Evolutionary conservation across 495 filamentous ascomycete species (phyloP), one percentile per base, ranked within the genome.

Genomic region (Podospora appendiculata): DNA sequence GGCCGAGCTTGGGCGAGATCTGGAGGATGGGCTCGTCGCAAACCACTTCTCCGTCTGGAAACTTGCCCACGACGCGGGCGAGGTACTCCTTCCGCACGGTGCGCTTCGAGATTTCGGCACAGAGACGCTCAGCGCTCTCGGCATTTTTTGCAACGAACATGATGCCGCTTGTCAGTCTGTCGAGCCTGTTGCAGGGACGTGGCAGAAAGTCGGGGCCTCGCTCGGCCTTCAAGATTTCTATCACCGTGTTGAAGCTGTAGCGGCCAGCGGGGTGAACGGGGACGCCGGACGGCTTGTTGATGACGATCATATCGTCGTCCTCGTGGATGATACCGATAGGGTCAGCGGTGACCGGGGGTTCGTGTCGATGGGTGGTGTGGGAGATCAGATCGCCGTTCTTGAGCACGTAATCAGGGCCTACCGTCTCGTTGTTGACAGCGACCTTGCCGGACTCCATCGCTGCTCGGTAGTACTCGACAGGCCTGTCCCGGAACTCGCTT

Each of bases 141-240:
- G 82, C 70, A 45, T 85, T 74, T 63, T 97, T 97, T 10, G 85
- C 92, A 50, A 97, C 84, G 69, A 98, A 98, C 93, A 98, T 98
- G 55, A 98, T 82, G 19, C 93, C 93, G 45, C 89, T 94, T 0
- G 93, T 98, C 52, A 98, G 69, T 42, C 93, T 75, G 62, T 98
- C 93, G n/a, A 98, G 81, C 36, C 93, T 78, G 61, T 98, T 95
- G 71, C 90, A 96, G 1, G 94, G 78, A 43, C 90, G 72, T 0
- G 92, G 88, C 48, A 85, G 73, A 69, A 79, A 95, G 8, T 71
- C 71, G n/a, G 77, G 67, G 8, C 81, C 77, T 47, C 89, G 75
- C 62, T 95, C 85, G 4, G 86, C 75, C 54, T 87, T 85, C 78
- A 98, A 83, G 56, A 98, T 95, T 73, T 98, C 92, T 17, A 95